Evolutionary conservation across 2,329 filamentous ascomycete genomes (phyloP).

Genomic region (Trematosphaeria pertusa): DNA sequence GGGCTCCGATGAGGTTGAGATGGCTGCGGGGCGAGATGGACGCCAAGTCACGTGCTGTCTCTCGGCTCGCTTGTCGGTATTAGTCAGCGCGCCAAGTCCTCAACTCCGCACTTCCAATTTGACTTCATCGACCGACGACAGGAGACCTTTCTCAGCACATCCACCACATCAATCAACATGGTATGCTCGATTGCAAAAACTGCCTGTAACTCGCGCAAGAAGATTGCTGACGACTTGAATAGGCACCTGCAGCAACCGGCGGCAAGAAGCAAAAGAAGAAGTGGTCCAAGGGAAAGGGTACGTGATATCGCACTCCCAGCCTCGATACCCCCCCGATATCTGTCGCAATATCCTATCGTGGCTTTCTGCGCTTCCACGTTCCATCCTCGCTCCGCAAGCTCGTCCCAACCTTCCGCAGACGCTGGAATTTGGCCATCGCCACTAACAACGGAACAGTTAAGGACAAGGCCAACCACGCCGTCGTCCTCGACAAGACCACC

Average conservation of each 20-base stretch:
- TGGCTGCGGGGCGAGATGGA: not conserved
- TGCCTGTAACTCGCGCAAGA: too few relatives aligned
- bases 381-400: slow-evolving; percentile 1
- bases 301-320: slow-evolving; percentile 37
- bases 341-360: not conserved
- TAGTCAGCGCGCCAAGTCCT: slow-evolving; percentile 23
- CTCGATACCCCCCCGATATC: not conserved
- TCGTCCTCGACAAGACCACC: slow-evolving; percentile 97
- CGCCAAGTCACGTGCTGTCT: slow-evolving; percentile 13
- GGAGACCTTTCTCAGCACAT: slow-evolving; percentile 35
- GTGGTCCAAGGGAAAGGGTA: slow-evolving; percentile 72
- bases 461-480: slow-evolving; percentile 99
- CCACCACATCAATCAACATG: slow-evolving; percentile 52
- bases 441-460: slow-evolving; percentile 73
- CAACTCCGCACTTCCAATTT: slow-evolving; percentile 32
- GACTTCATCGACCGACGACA: slow-evolving; percentile 22
- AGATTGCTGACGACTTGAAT: slow-evolving; percentile 7
- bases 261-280: slow-evolving; percentile 86
- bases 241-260: slow-evolving; percentile 66
- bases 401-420: slow-evolving; percentile 9
- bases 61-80: slow-evolving; percentile 28
- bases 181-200: slow-evolving; percentile 31
- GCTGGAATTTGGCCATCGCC: slow-evolving; percentile 20
- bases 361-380: not conserved
- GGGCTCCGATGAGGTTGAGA: not conserved